Base-by-base conservation (phyloP, 352 stramenopile genomes). In the Pythium dissimile region DNA sequence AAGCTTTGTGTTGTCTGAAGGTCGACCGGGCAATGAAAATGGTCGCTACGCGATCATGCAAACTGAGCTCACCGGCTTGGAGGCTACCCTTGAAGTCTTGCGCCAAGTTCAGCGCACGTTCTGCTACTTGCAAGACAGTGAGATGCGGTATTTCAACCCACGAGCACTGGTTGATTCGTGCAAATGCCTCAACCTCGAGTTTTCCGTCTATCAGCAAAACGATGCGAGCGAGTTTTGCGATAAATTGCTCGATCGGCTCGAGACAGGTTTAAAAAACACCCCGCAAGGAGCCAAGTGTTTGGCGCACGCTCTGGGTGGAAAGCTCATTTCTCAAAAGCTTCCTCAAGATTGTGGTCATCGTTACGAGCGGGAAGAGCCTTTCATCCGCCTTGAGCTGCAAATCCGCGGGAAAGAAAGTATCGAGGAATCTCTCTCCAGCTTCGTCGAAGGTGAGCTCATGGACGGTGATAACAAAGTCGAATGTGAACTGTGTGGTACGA, bases 391-490 rank as follows among this genome's bases (percentile, higher is more conserved):
- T 42, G 95, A 99, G 65, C 83, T 98, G 38, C 95, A 99, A 71
- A 99, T 99, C 69, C 82, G 96, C 46, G 97, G 97, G n/a, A 99
- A 99, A 64, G 88, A 96, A 46, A 97, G 89, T 46, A 98, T 99
- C 49, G 93, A 99, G 49, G 97, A 99, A 69, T 97, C 92, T 7
- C 80, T 99, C 5, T 80, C 91, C 23, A 86, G 77, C 6, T 98
- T 99, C 62, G 97, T 98, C n/a, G 94, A 99, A 75, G 95, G 95
- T 20, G 97, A 99, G 71, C 85, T 99, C n/a, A 99, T 99, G 96
- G 95, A 98, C 63, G 97, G 97, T 10, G 96, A 98, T 70, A 99
- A 99, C 73, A 98, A 99, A 72, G 89, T 97, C 23, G 92, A 97
- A 59, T 99, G 97, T 60, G 97, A 99, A 59, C 70, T 91, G 2